A percentile compares a stretch with the other conserved stretches of the same genome.
These are phyloP conservation scores for Lablab purpureus DNA, from an alignment of 306 rosid species.

Conservation along the genomic window DNA sequence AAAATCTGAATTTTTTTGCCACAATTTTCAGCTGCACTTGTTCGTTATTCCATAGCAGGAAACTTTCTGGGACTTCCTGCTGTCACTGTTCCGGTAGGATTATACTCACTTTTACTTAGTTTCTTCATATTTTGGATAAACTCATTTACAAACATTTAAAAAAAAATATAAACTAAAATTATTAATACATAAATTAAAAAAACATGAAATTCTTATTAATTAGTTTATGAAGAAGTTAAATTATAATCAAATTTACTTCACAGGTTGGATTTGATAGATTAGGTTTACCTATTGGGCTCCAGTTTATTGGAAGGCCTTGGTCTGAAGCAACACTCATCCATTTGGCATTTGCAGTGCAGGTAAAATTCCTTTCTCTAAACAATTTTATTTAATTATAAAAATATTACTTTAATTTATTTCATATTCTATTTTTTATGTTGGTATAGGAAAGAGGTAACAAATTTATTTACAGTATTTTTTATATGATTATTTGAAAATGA, in stretches of 20 bases:
- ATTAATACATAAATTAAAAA: no score
- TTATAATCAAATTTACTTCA: not conserved
- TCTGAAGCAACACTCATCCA: conserved; percentile 85
- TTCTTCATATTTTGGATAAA: not conserved
- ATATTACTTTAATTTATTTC: no score
- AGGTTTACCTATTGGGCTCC: conserved; percentile 97
- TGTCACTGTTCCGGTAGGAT: conserved; percentile 80
- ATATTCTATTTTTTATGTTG: no score
- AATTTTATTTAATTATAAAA: no score
- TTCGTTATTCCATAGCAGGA: conserved; percentile 86
- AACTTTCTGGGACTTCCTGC: conserved; percentile 96
- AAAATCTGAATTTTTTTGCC: conserved; percentile 27
- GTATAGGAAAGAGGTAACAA: no score
- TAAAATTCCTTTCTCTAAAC: conserved; percentile 29
- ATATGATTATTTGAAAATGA: no score
- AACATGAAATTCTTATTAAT: no score
- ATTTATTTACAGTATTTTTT: no score
- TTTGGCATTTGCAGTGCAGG: conserved; percentile 84
- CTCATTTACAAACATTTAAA: no score
- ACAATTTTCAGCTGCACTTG: conserved; percentile 81
- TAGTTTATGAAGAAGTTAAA: no score
- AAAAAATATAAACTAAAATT: no score
- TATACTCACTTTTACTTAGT: not conserved
- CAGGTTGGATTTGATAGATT: conserved; percentile 84
- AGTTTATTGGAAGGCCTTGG: conserved; percentile 94